phyloP scores from a whole-genome alignment of 2,329 filamentous ascomycete genomes.

The Alternaria sp. region DNA sequence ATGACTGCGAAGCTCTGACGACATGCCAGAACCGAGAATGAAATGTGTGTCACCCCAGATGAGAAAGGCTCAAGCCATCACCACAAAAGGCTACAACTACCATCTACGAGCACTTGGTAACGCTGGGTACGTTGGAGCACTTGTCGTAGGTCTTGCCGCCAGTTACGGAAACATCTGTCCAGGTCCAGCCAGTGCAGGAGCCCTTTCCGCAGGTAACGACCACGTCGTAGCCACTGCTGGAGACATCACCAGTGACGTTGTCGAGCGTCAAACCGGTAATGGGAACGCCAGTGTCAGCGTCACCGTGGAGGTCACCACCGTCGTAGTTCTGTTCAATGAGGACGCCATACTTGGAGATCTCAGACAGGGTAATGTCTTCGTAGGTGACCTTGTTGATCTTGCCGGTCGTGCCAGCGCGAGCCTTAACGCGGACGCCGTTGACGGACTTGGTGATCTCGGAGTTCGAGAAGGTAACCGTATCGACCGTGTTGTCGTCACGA shows the following conservation, averaged over 20 bases:
- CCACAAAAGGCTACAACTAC: neutral
- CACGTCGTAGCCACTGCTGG: slow-evolving; percentile 56
- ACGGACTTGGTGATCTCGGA: slow-evolving; percentile 58
- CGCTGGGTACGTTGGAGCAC: slow-evolving; percentile 45
- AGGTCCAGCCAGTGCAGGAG: slow-evolving; percentile 61
- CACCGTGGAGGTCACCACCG: slow-evolving; percentile 52
- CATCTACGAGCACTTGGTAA: slow-evolving; percentile 24
- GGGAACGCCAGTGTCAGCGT: slow-evolving; percentile 55
- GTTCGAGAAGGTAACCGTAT: slow-evolving; percentile 59
- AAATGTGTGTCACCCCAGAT: neutral
- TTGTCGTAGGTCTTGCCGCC: slow-evolving; percentile 46
- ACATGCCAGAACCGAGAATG: neutral
- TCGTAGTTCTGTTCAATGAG: slow-evolving; percentile 61
- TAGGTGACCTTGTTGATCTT: slow-evolving; percentile 57
- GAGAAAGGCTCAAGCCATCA: neutral
- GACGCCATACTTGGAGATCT: slow-evolving; percentile 54
- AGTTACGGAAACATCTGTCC: slow-evolving; percentile 53
- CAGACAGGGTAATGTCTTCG: slow-evolving; percentile 53
- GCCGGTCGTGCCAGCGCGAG: slow-evolving; percentile 58
- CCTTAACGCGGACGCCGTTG: slow-evolving; percentile 66
- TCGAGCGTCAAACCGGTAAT: slow-evolving; percentile 53
- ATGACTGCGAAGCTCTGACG: neutral
- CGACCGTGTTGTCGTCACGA: slow-evolving; percentile 60
- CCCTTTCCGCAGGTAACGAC: slow-evolving; percentile 59
- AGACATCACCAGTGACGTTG: slow-evolving; percentile 45